Evolutionary conservation across 495 filamentous ascomycete genomes (phyloP), one percentile per base, ranked within the genome.

Genomic region (Copromyces sp.): DNA sequence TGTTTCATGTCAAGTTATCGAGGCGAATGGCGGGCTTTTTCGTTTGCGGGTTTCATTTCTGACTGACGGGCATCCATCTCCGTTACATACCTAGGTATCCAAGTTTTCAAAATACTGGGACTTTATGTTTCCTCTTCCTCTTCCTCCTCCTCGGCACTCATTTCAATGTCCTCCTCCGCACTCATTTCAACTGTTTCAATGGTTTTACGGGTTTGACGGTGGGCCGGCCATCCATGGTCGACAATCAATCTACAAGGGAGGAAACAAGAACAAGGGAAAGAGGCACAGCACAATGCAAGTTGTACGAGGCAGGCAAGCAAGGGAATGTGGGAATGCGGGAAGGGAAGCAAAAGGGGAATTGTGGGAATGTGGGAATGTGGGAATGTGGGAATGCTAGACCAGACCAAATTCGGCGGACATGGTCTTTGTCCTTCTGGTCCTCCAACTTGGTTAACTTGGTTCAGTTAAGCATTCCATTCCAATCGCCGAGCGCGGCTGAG

Each of bases 391-490:
- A 75, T 68, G 69, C 76, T 76, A n/a, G n/a, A n/a, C n/a, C 1
- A 69, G 72, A 53, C 76, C 76, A 74, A 73, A 78, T 83, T 80
- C 77, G 78, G 81, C 12, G 76, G 75, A 80, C 81, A 83, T 81
- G 79, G 81, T 80, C 82, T 83, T 83, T 84, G 80, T 80, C 39
- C 39, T 61, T 59, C n/a, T n/a, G n/a, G 69, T 75, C 74, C 75
- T 75, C 75, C 75, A 73, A 29, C 37, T 9, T 68, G 70, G 40
- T 9, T 65, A 0, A 24, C 1, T 24, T 24, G 0, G 1, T 24
- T 40, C 70, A 59, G 68, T n/a, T n/a, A n/a, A n/a, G n/a, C n/a
- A n/a, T n/a, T n/a, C n/a, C 75, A 72, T 75, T 68, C 74, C 70
- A 72, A 11, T 61, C 24, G 53, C 24, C 47, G 47, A 32, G 47